Percentiles rank a stretch among this genome's conserved stretches.
These are phyloP conservation scores for Cyberlindnera subsufficiens DNA, from an alignment of 805 yeast species.

Conservation along the genomic window DNA sequence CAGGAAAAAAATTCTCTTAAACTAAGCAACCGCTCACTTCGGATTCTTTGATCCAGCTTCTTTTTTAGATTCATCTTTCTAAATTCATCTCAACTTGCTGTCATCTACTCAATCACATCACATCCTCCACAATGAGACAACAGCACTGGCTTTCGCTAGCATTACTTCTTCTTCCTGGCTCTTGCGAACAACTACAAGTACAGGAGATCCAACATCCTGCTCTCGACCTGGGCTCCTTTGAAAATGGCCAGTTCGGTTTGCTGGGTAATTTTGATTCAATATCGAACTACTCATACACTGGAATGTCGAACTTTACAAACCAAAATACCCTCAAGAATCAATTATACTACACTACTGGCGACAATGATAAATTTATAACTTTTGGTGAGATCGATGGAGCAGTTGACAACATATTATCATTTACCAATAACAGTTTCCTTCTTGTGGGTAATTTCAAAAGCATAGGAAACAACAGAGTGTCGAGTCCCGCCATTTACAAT, in stretches of 20 bases:
- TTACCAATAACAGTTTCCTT: constrained; percentile 28
- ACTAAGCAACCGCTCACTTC: no score
- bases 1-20: no score
- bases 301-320: constrained; percentile 28
- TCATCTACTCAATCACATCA: no score
- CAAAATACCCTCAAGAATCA: constrained; percentile 16
- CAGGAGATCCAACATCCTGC: constrained; percentile 7
- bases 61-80: no score
- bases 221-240: constrained; percentile 18
- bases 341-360: constrained; percentile 14
- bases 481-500: constrained; percentile 29
- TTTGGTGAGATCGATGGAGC: constrained; percentile 18
- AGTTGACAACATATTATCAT: constrained; percentile 22
- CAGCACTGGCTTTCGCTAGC: constrained; percentile 1
- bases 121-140: neutral
- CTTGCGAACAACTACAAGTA: neutral
- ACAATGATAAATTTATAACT: constrained; percentile 11
- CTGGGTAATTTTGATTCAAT: constrained; percentile 34
- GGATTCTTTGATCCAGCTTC: no score
- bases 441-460: constrained; percentile 21
- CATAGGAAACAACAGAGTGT: constrained; percentile 19
- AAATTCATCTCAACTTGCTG: no score
- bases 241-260: constrained; percentile 17
- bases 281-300: constrained; percentile 28
- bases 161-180: neutral